These are phyloP conservation scores for Ascochyta lentis DNA, from an alignment of 2,329 filamentous ascomycete genomes.

Conservation along the genomic window DNA sequence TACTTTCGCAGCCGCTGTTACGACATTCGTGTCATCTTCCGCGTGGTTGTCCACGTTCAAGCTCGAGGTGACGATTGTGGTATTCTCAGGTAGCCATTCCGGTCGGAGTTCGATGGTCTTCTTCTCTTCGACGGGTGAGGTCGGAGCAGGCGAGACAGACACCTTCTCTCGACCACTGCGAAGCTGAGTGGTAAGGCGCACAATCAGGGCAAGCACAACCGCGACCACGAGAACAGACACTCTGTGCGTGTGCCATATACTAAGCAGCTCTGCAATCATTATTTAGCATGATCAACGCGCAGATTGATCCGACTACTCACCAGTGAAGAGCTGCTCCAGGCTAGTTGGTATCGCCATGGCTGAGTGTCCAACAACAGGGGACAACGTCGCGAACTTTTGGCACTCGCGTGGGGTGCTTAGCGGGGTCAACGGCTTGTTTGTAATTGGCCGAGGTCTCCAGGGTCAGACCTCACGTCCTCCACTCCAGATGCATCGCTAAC, in stretches of 20 bases:
- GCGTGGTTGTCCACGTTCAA: conserved; percentile 40
- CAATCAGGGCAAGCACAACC: conserved; percentile 36
- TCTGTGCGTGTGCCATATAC: conserved; percentile 48
- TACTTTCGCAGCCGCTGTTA: conserved; percentile 28
- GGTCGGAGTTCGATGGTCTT: conserved; percentile 39
- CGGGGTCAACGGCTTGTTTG: conserved; percentile 7
- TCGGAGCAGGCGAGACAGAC: conserved; percentile 39
- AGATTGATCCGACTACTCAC: neutral
- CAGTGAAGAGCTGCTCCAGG: conserved; percentile 15
- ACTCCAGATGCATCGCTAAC: neutral
- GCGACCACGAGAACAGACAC: conserved; percentile 43
- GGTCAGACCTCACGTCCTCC: neutral
- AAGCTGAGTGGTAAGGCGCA: conserved; percentile 38
- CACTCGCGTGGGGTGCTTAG: conserved; percentile 17
- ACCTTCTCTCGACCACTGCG: conserved; percentile 38
- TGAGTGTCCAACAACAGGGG: neutral
- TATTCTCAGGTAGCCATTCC: conserved; percentile 47
- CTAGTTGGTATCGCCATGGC: conserved; percentile 12
- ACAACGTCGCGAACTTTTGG: conserved; percentile 16
- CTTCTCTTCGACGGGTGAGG: conserved; percentile 43
- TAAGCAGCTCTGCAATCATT: conserved; percentile 38
- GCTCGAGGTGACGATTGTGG: conserved; percentile 26
- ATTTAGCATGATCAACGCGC: neutral
- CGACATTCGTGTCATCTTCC: conserved; percentile 32
- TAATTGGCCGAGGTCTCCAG: conserved; percentile 5